Percentiles rank a stretch among this genome's conserved stretches.
Conservation (phyloP, 169 alveolate species). For the Plasmodium fragile region DNA sequence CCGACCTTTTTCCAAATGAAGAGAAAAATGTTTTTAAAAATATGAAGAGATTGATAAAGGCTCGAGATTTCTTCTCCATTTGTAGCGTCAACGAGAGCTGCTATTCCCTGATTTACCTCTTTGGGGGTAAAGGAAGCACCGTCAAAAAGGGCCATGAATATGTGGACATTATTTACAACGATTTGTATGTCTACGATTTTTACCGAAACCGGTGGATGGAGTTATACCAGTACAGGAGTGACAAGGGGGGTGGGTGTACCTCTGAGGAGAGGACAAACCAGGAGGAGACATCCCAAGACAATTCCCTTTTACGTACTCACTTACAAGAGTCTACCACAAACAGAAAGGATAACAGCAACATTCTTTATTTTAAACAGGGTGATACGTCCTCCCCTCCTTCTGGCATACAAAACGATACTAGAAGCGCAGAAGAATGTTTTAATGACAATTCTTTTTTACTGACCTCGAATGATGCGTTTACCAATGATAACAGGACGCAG, state of each 20-base stretch:
- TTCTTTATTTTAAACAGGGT: not conserved
- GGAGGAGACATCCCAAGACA: not conserved
- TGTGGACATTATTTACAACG: constrained; percentile 64
- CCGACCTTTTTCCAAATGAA: constrained; percentile 30
- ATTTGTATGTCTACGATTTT: constrained; percentile 73
- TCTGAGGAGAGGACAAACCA: not conserved
- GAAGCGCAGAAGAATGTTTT: not conserved
- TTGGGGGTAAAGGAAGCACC: constrained; percentile 77
- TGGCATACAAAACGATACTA: not conserved
- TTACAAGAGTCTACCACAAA: not conserved
- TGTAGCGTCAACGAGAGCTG: constrained; percentile 64
- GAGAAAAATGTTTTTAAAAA: constrained; percentile 15
- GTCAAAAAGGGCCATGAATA: constrained; percentile 51
- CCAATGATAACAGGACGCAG: not conserved
- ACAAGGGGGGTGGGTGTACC: not conserved
- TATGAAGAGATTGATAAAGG: constrained; percentile 53
- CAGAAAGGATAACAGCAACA: not conserved
- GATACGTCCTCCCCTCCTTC: not conserved
- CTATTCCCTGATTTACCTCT: constrained; percentile 57
- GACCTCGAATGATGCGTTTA: not conserved
- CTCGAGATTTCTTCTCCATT: constrained; percentile 64
- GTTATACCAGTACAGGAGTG: constrained; percentile 10
- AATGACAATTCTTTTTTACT: not conserved
- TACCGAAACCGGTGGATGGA: constrained; percentile 61
- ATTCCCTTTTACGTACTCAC: not conserved